Evolutionary conservation across 2,329 filamentous ascomycete genomes (phyloP).

Genomic region (Tetracladium maxilliforme): DNA sequence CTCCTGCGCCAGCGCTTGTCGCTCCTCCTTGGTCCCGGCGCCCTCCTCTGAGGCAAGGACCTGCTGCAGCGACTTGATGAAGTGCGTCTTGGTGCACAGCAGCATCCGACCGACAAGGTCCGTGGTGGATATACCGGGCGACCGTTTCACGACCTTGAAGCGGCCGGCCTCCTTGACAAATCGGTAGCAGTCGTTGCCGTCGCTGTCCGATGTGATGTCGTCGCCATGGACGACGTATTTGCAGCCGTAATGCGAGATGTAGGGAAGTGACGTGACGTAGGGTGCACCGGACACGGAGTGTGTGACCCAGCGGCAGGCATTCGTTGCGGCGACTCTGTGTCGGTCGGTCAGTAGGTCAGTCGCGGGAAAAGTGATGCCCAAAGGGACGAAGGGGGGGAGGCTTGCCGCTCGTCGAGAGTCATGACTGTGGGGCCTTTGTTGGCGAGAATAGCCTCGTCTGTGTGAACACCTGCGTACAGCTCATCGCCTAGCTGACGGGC

Average conservation of each 20-base stretch:
- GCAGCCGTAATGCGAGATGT: conserved; percentile 93
- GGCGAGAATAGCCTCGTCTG: conserved; percentile 84
- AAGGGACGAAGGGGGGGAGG: conserved; percentile 6
- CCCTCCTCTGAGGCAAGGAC: conserved; percentile 59
- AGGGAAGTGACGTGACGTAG: conserved; percentile 85
- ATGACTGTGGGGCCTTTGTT: conserved; percentile 99
- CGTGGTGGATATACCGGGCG: conserved; percentile 91
- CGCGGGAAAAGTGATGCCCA: conserved; percentile 8
- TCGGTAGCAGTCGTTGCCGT: conserved; percentile 91
- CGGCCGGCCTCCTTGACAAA: conserved; percentile 89
- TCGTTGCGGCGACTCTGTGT: conserved; percentile 65
- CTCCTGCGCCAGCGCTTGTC: conserved; percentile 42
- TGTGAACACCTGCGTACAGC: conserved; percentile 86
- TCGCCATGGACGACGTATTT: conserved; percentile 93
- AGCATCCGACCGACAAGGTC: conserved; percentile 98
- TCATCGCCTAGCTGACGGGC: conserved; percentile 81
- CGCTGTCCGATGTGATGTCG: conserved; percentile 89
- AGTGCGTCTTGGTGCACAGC: conserved; percentile 86
- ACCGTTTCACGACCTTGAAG: conserved; percentile 94
- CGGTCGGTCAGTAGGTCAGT: conserved; percentile 13
- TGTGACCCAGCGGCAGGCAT: conserved; percentile 92
- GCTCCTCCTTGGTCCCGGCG: conserved; percentile 52
- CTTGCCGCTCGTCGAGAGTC: conserved; percentile 72
- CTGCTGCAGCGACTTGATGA: conserved; percentile 66
- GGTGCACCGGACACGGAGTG: conserved; percentile 71